phyloP scores from a whole-genome alignment of 257 asterid genomes.

The Forsythia suspensa region DNA sequence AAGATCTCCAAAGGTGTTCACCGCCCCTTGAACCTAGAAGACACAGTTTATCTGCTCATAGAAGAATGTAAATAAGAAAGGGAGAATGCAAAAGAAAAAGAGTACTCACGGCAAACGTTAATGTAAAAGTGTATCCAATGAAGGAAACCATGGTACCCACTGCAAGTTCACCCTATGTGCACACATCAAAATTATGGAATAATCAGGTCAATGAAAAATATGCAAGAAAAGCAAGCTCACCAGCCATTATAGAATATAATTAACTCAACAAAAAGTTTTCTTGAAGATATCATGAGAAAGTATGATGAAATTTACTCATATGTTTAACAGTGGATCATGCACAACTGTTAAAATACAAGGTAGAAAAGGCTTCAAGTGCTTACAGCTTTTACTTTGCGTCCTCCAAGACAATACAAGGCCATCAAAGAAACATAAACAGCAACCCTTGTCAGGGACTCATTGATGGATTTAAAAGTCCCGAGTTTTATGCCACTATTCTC shows the following conservation, averaged over 20 bases:
- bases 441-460: conserved; percentile 89
- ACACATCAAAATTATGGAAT: conserved; percentile 22
- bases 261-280: not conserved
- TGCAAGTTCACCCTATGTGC: conserved; percentile 79
- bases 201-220: conserved; percentile 12
- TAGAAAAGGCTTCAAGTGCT: conserved; percentile 37
- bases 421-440: conserved; percentile 89
- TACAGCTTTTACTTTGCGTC: conserved; percentile 98
- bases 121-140: conserved; percentile 88
- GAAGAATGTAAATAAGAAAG: conserved; percentile 14
- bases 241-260: not conserved
- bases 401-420: conserved; percentile 94
- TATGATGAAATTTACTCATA: not conserved
- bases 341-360: not conserved
- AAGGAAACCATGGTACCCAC: conserved; percentile 95
- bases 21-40: conserved; percentile 94
- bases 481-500: conserved; percentile 85
- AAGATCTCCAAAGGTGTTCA: conserved; percentile 96
- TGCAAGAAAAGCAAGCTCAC: not conserved
- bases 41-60: not conserved
- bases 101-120: conserved; percentile 90
- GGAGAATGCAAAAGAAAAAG: conserved; percentile 12
- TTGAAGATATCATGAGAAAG: not conserved
- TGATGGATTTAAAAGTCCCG: conserved; percentile 80
- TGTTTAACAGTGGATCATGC: conserved; percentile 10